Percentiles rank a stretch among this genome's conserved stretches.
These are phyloP conservation scores for Penicillium atrosanguineum DNA, from an alignment of 495 filamentous ascomycete species.

Conservation along the genomic window DNA sequence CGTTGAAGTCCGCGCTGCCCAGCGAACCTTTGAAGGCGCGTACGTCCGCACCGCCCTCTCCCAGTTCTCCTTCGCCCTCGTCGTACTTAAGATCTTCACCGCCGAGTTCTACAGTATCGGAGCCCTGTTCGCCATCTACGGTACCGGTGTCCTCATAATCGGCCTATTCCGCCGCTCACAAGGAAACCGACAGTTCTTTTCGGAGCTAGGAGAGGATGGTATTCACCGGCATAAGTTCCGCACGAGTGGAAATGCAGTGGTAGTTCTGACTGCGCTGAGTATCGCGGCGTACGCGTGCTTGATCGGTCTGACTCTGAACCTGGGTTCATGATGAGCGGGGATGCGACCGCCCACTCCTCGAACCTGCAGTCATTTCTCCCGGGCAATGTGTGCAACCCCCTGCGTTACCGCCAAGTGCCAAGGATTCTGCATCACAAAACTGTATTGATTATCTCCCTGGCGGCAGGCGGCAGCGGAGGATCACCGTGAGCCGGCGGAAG, in stretches of 20 bases:
- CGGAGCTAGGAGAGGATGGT: slow-evolving; percentile 66
- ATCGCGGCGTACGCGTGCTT: slow-evolving; percentile 78
- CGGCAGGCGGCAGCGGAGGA: slow-evolving; percentile 10
- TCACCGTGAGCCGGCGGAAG: slow-evolving; percentile 12
- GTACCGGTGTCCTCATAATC: slow-evolving; percentile 76
- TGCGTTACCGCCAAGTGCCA: slow-evolving; percentile 42
- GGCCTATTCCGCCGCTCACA: slow-evolving; percentile 79
- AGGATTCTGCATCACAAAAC: slow-evolving; percentile 24
- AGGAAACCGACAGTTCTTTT: slow-evolving; percentile 92
- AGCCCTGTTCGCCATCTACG: slow-evolving; percentile 88
- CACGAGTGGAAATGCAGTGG: slow-evolving; percentile 76
- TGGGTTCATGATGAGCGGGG: slow-evolving; percentile 55
- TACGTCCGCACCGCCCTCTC: slow-evolving; percentile 92
- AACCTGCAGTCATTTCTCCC: slow-evolving; percentile 1
- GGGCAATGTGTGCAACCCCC: slow-evolving; percentile 20
- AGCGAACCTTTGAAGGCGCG: slow-evolving; percentile 95
- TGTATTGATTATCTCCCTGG: slow-evolving; percentile 9
- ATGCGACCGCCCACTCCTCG: slow-evolving; percentile 5
- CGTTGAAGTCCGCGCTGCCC: slow-evolving; percentile 89
- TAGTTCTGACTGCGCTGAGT: slow-evolving; percentile 79
- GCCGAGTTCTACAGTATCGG: slow-evolving; percentile 92
- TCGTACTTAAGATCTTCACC: slow-evolving; percentile 96
- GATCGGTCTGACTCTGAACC: slow-evolving; percentile 67
- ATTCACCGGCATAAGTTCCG: slow-evolving; percentile 75
- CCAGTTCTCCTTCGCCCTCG: slow-evolving; percentile 91